Evolutionary conservation across 2,329 filamentous ascomycete species (phyloP).

Genomic region (Cercospora sesami): DNA sequence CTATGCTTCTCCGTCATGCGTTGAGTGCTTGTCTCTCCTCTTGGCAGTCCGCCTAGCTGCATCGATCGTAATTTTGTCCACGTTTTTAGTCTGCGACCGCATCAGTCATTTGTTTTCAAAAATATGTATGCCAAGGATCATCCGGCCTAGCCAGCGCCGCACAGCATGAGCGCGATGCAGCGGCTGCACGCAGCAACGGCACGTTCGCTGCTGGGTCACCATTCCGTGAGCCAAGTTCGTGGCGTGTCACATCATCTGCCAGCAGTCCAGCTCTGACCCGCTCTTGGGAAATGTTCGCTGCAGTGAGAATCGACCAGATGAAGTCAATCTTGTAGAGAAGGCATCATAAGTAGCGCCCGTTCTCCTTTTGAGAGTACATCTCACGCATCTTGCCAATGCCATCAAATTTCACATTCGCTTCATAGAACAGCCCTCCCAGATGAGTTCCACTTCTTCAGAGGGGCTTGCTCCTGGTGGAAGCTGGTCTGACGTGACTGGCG

Average conservation of each 20-base stretch:
- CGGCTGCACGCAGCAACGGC: not conserved
- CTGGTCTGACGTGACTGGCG: not conserved
- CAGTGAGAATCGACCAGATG: not conserved
- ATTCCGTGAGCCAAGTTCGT: constrained; percentile 1
- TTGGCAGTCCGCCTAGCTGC: not conserved
- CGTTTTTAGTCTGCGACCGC: not conserved
- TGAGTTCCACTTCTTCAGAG: not conserved
- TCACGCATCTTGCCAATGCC: not conserved
- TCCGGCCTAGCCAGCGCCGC: not conserved
- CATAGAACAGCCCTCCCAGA: not conserved
- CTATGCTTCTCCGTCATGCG: not conserved
- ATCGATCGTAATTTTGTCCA: constrained; percentile 2
- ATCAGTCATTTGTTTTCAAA: not conserved
- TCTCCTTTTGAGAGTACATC: not conserved
- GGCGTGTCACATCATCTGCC: constrained; percentile 2
- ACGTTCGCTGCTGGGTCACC: not conserved
- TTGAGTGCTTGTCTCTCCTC: not conserved
- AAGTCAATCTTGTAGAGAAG: not conserved
- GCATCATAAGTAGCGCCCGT: not conserved
- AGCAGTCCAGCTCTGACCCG: not conserved
- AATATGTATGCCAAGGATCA: constrained; percentile 7
- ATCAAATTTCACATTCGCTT: not conserved
- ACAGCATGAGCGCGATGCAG: constrained; percentile 1
- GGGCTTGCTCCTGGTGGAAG: not conserved
- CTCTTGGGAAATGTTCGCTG: not conserved